A percentile compares a stretch with the other conserved stretches of the same genome.
Conservation (phyloP, 176 grass and related monocot genomes). For the Dendrocalamus sinicus region DNA sequence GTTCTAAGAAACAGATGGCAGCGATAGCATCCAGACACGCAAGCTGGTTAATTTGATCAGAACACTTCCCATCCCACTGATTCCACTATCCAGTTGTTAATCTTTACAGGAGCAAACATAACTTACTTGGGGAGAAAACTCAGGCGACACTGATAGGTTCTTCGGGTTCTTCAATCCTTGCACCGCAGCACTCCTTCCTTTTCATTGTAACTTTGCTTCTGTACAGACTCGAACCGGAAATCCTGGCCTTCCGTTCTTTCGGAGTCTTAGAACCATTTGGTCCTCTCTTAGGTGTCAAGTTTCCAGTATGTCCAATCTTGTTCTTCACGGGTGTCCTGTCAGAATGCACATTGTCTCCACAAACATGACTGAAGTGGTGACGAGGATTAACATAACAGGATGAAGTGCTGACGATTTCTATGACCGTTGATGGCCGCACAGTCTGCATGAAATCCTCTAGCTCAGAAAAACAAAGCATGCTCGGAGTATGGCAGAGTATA, state of each 20-base stretch:
- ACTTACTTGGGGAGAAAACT: not conserved
- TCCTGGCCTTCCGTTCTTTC: slow-evolving; percentile 49
- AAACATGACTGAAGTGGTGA: slow-evolving; percentile 61
- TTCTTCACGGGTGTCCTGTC: slow-evolving; percentile 25
- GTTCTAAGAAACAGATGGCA: slow-evolving; percentile 8
- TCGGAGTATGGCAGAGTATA: slow-evolving; percentile 81
- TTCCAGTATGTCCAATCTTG: slow-evolving; percentile 17
- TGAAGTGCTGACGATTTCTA: slow-evolving; percentile 65
- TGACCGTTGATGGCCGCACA: slow-evolving; percentile 55
- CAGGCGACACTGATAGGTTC: slow-evolving; percentile 33
- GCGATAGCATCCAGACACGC: not conserved
- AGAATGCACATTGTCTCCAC: slow-evolving; percentile 14
- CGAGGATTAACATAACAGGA: slow-evolving; percentile 66
- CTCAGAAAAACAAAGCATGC: slow-evolving; percentile 77
- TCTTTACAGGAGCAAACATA: slow-evolving; percentile 5
- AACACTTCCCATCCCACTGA: not conserved
- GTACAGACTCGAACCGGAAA: slow-evolving; percentile 34
- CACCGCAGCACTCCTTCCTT: slow-evolving; percentile 57
- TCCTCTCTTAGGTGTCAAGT: slow-evolving; percentile 48
- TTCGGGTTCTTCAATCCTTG: slow-evolving; percentile 60
- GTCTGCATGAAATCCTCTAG: slow-evolving; percentile 69
- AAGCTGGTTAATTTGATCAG: not conserved
- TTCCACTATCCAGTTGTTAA: slow-evolving; percentile 12
- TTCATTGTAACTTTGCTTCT: slow-evolving; percentile 59
- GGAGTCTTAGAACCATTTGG: slow-evolving; percentile 41